Conservation (phyloP, 306 rosid species). For the Cicer arietinum region DNA sequence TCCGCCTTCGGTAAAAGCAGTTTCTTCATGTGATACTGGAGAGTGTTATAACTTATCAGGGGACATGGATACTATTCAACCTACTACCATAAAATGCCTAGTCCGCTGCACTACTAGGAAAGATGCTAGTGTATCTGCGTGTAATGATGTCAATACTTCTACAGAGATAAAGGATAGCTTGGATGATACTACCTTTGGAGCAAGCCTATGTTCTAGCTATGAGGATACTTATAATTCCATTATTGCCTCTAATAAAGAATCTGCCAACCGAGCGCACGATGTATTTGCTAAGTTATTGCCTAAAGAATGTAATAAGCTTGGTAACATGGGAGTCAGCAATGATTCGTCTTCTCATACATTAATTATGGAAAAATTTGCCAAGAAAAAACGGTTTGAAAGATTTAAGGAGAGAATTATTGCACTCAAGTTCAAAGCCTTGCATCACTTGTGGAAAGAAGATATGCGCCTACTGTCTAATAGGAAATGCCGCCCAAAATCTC, state of each 20-base stretch:
- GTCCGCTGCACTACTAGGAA: slow-evolving; percentile 51
- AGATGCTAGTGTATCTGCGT: slow-evolving; percentile 43
- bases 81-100: slow-evolving; percentile 37
- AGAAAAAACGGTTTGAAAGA: slow-evolving; percentile 62
- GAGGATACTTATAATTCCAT: slow-evolving; percentile 50
- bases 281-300: slow-evolving; percentile 62
- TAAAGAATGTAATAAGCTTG: slow-evolving; percentile 40
- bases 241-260: slow-evolving; percentile 68
- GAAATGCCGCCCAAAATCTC: slow-evolving; percentile 76
- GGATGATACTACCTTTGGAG: slow-evolving; percentile 31
- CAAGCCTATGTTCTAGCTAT: slow-evolving; percentile 31
- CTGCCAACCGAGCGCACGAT: slow-evolving; percentile 54
- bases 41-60: slow-evolving; percentile 42
- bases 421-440: slow-evolving; percentile 80
- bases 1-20: slow-evolving; percentile 50
- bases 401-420: slow-evolving; percentile 82
- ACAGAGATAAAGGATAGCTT: slow-evolving; percentile 43
- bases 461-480: slow-evolving; percentile 61
- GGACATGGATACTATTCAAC: slow-evolving; percentile 49
- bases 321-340: slow-evolving; percentile 42
- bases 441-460: slow-evolving; percentile 87
- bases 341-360: slow-evolving; percentile 40
- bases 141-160: slow-evolving; percentile 45
- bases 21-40: slow-evolving; percentile 48
- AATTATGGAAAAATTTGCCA: slow-evolving; percentile 61